Evolutionary conservation across 192 early-diverging fungal species (phyloP).

Genomic region (Phlyctochytrium planicorne): DNA sequence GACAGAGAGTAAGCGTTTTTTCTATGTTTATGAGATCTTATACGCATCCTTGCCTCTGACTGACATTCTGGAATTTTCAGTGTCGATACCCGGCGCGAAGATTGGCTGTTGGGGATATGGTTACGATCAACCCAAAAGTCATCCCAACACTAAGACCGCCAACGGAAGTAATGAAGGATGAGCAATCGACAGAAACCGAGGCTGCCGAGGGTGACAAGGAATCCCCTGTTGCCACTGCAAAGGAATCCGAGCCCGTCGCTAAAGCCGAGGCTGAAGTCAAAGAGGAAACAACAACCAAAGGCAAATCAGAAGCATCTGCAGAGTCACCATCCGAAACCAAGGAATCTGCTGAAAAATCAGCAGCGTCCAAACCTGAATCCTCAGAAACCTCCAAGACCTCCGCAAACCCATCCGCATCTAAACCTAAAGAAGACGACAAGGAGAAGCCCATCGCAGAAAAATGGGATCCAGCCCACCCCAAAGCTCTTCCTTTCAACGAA

Average conservation of each 20-base stretch:
- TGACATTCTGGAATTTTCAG: constrained; percentile 33
- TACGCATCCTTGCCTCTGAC: not conserved
- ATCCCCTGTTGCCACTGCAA: not conserved
- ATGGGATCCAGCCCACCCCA: constrained; percentile 39
- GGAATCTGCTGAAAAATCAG: not conserved
- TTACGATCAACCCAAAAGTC: constrained; percentile 75
- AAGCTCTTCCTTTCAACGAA: constrained; percentile 55
- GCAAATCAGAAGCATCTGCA: not conserved
- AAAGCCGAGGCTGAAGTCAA: constrained; percentile 12
- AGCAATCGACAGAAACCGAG: not conserved
- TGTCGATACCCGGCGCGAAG: constrained; percentile 73
- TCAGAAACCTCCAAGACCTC: not conserved
- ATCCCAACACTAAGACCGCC: constrained; percentile 48
- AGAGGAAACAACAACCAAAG: not conserved
- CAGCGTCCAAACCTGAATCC: not conserved
- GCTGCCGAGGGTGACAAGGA: not conserved
- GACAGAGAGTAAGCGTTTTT: constrained; percentile 66
- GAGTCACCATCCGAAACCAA: not conserved
- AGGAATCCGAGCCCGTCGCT: not conserved
- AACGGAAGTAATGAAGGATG: not conserved
- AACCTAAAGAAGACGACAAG: constrained; percentile 33
- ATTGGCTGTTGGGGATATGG: constrained; percentile 87
- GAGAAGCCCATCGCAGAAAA: constrained; percentile 28
- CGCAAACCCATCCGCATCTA: not conserved
- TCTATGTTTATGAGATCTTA: not conserved